Conservation (phyloP, 495 filamentous ascomycete genomes). For the Cairneyella variabilis region DNA sequence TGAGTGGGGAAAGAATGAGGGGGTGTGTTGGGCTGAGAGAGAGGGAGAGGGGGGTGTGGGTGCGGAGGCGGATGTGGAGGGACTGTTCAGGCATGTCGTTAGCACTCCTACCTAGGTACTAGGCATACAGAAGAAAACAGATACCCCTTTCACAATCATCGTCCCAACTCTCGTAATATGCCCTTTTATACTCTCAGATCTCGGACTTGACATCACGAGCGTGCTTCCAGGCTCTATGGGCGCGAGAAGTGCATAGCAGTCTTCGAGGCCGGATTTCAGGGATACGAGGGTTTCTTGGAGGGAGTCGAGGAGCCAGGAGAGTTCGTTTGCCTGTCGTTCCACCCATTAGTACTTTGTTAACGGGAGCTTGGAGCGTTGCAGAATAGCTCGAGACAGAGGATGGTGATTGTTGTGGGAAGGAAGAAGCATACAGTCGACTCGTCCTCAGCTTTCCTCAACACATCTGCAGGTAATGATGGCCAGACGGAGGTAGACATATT, state of each 20-base stretch:
- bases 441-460: conserved; percentile 64
- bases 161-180: conserved; percentile 80
- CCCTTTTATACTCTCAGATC: conserved; percentile 88
- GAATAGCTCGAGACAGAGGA: background rate
- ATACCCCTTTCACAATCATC: conserved; percentile 70
- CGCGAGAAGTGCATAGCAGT: conserved; percentile 79
- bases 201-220: conserved; percentile 79
- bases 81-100: conserved; percentile 26
- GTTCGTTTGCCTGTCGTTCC: conserved; percentile 71
- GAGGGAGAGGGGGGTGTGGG: conserved; percentile 45
- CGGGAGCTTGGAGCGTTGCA: background rate
- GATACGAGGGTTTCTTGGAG: conserved; percentile 73
- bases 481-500: conserved; percentile 75
- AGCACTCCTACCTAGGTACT: conserved; percentile 11
- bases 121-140: conserved; percentile 23
- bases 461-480: conserved; percentile 63
- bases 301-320: conserved; percentile 80
- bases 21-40: conserved; percentile 48
- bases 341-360: conserved; percentile 5
- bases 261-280: conserved; percentile 79
- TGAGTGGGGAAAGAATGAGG: conserved; percentile 64
- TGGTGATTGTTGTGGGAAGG: conserved; percentile 16
- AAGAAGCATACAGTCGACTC: conserved; percentile 56
- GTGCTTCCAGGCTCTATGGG: conserved; percentile 81
- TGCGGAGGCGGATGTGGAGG: conserved; percentile 45